These are phyloP conservation scores for Penicillium palitans DNA, from an alignment of 2,329 filamentous ascomycete species.

Conservation along the genomic window DNA sequence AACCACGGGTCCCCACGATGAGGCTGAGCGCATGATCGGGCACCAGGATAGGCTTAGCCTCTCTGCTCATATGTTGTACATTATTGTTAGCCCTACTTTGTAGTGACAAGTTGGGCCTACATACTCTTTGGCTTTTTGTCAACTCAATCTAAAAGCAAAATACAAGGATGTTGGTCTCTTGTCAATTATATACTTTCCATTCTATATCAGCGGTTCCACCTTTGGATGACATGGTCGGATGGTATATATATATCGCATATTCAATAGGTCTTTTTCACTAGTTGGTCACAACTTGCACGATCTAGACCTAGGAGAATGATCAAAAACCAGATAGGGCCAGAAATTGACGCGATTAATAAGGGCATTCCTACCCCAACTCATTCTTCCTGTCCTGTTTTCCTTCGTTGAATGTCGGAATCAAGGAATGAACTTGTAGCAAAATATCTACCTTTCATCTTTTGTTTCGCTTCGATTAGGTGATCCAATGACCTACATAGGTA, in stretches of 20 bases:
- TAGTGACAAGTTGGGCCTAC: background rate
- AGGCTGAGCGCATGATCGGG: slow-evolving; percentile 6
- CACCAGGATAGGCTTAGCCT: slow-evolving; percentile 10
- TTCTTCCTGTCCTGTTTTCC: no score
- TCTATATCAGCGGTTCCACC: background rate
- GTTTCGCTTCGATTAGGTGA: no score
- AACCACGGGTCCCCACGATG: background rate
- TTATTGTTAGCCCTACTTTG: background rate
- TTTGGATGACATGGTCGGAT: background rate
- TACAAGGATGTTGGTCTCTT: background rate
- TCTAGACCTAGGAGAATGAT: no score
- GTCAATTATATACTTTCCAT: background rate
- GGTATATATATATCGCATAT: background rate
- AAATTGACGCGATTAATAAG: no score
- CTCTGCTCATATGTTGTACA: background rate
- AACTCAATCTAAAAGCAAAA: background rate
- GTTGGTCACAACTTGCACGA: no score
- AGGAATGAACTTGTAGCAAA: no score
- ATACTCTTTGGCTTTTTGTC: background rate
- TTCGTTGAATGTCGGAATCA: no score
- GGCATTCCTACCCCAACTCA: no score
- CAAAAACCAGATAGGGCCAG: no score
- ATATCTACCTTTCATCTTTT: no score
- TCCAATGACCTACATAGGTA: no score
- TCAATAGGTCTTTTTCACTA: no score